These are phyloP conservation scores for Podospora pseudoanserina DNA, from an alignment of 495 filamentous ascomycete species.

Conservation along the genomic window DNA sequence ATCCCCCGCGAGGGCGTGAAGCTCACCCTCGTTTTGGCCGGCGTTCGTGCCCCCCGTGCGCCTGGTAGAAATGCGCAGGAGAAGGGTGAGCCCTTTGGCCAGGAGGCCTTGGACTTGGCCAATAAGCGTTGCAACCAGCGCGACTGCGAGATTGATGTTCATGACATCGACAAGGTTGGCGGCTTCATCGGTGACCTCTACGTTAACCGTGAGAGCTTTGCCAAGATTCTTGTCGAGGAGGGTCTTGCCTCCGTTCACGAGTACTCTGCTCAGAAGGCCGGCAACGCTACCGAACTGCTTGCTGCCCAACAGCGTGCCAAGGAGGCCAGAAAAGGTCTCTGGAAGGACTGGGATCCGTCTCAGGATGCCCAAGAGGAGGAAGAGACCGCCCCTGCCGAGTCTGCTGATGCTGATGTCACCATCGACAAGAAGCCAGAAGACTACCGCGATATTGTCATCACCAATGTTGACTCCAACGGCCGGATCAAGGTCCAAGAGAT, in stretches of 20 bases:
- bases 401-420: conserved; percentile 43
- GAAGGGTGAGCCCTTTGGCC: conserved; percentile 85
- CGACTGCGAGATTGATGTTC: conserved; percentile 93
- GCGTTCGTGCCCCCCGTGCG: conserved; percentile 90
- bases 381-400: conserved; percentile 48
- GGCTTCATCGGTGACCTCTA: conserved; percentile 96
- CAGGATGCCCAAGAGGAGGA: conserved; percentile 62
- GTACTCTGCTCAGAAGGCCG: conserved; percentile 94
- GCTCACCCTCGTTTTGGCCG: conserved; percentile 90
- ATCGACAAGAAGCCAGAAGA: conserved; percentile 64
- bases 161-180: conserved; percentile 91
- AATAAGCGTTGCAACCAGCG: conserved; percentile 86
- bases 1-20: conserved; percentile 92
- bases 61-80: conserved; percentile 70
- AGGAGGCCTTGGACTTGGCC: conserved; percentile 89
- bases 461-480: conserved; percentile 73
- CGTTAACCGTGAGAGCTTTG: conserved; percentile 93
- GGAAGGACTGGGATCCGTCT: conserved; percentile 90
- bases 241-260: conserved; percentile 85
- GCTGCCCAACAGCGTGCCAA: conserved; percentile 87
- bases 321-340: conserved; percentile 78
- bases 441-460: conserved; percentile 89
- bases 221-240: conserved; percentile 90
- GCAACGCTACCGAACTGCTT: conserved; percentile 79
- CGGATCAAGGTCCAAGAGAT: conserved; percentile 86